Evolutionary conservation across 305 asterid genomes (phyloP).

Genomic region (Striga hermonthica): DNA sequence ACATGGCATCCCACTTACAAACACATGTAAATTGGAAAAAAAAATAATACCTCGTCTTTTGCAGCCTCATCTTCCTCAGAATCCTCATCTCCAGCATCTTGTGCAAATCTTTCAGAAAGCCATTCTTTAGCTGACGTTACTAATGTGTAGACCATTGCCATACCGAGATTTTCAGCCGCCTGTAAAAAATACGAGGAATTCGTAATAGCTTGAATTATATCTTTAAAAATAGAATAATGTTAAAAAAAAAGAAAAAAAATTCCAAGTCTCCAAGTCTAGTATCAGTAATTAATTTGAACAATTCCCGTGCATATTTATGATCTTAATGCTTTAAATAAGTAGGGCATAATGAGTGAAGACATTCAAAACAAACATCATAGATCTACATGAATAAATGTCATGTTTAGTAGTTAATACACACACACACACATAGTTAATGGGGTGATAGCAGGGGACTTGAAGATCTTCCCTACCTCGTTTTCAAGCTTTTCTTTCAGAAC

Average conservation of each 20-base stretch:
- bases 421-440: too few species aligned
- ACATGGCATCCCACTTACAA: background rate
- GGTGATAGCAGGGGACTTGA: background rate
- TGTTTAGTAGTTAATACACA: too few species aligned
- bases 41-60: constrained; percentile 70
- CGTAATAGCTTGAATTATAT: constrained; percentile 6
- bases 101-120: constrained; percentile 87
- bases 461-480: constrained; percentile 79
- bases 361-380: too few species aligned
- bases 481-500: constrained; percentile 74
- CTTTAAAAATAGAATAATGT: constrained; percentile 10
- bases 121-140: constrained; percentile 93
- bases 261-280: too few species aligned
- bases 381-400: too few species aligned
- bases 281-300: too few species aligned
- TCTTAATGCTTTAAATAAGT: too few species aligned
- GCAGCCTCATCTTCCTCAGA: constrained; percentile 53
- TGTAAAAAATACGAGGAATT: constrained; percentile 35
- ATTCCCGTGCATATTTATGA: too few species aligned
- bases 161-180: constrained; percentile 91
- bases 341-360: too few species aligned
- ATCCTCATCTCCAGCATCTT: constrained; percentile 49
- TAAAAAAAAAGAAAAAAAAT: background rate
- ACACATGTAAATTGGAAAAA: constrained; percentile 8
- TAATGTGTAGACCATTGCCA: constrained; percentile 96